phyloP scores from a whole-genome alignment of 2,329 filamentous ascomycete species.

The Neopestalotiopsis sp. region DNA sequence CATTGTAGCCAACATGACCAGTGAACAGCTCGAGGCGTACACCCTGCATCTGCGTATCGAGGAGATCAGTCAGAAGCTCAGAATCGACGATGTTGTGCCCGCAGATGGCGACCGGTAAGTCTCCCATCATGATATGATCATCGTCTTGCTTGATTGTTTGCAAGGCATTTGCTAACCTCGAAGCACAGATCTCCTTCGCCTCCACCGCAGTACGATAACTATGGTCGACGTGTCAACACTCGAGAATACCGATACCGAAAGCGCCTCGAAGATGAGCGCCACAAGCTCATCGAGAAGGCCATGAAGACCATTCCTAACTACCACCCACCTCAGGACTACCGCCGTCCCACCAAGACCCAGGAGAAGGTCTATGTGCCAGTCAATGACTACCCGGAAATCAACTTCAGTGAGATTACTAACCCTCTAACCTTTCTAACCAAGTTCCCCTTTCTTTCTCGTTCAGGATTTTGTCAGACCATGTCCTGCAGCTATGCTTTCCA shows the following conservation, averaged over 20 bases:
- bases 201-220: constrained; percentile 97
- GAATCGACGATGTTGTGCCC: constrained; percentile 98
- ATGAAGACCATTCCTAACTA: constrained; percentile 99
- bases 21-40: constrained; percentile 97
- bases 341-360: constrained; percentile 98
- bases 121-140: neutral
- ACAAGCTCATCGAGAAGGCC: constrained; percentile 98
- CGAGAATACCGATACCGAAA: constrained; percentile 98
- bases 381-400: constrained; percentile 99
- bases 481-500: constrained; percentile 39
- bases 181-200: constrained; percentile 85
- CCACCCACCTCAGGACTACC: constrained; percentile 97
- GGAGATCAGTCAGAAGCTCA: constrained; percentile 98
- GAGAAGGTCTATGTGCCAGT: constrained; percentile 99
- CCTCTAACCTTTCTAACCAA: constrained; percentile 83
- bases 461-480: constrained; percentile 53
- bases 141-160: neutral
- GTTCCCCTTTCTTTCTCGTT: constrained; percentile 41
- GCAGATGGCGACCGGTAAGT: constrained; percentile 92
- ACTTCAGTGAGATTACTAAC: constrained; percentile 99
- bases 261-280: constrained; percentile 95
- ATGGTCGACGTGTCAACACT: constrained; percentile 98
- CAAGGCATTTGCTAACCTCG: neutral
- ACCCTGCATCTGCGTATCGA: constrained; percentile 96
- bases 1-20: constrained; percentile 97